These are phyloP conservation scores for Penicillium maclennaniae DNA, from an alignment of 495 filamentous ascomycete species.

Conservation along the genomic window DNA sequence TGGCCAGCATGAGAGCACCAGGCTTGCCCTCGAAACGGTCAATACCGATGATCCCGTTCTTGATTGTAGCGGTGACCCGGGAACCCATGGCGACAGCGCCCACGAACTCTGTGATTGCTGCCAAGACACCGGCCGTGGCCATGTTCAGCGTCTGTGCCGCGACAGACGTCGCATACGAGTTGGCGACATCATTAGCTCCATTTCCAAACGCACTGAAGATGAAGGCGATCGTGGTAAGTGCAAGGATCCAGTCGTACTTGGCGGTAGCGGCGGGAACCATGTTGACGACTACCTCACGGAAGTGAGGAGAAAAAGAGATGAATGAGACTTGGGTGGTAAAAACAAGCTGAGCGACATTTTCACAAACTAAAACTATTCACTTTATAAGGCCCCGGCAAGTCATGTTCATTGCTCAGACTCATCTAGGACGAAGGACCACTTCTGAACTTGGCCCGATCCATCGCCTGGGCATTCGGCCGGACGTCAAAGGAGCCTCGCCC, in stretches of 20 bases:
- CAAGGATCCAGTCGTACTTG: conserved; percentile 50
- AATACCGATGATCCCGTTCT: conserved; percentile 58
- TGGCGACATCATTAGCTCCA: conserved; percentile 47
- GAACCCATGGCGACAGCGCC: conserved; percentile 62
- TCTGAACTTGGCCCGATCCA: background rate
- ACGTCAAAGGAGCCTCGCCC: background rate
- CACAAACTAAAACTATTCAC: background rate
- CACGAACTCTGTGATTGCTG: conserved; percentile 45
- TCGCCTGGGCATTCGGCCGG: background rate
- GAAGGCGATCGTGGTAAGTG: conserved; percentile 42
- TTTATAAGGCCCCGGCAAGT: background rate
- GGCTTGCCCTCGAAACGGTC: conserved; percentile 49
- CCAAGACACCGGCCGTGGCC: conserved; percentile 35
- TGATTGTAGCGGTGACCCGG: conserved; percentile 64
- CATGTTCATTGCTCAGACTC: background rate
- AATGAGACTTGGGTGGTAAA: background rate
- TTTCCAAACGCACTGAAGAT: conserved; percentile 43
- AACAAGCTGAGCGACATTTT: background rate
- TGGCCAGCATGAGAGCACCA: conserved; percentile 56
- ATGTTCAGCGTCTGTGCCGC: conserved; percentile 36
- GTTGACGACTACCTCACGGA: background rate
- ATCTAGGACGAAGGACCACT: background rate
- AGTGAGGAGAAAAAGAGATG: background rate
- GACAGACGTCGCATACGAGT: conserved; percentile 42
- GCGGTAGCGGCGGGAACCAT: conserved; percentile 27